Conservation (phyloP, 192 early-diverging fungal species). For the Irineochytrium annulatum region DNA sequence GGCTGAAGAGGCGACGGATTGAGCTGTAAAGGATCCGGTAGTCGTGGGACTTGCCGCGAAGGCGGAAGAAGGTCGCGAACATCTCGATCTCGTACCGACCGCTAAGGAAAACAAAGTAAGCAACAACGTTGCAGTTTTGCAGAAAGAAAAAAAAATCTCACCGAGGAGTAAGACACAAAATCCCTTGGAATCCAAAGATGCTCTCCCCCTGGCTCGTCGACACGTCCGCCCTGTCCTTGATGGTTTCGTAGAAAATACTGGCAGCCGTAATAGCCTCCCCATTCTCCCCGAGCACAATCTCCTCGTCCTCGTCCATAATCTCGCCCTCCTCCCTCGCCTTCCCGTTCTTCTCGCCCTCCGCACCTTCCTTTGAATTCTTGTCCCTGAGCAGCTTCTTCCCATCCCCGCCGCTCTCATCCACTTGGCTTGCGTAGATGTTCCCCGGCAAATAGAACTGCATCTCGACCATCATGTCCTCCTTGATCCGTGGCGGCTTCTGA, state of each 20-base stretch:
- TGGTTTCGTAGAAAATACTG: slow-evolving; percentile 78
- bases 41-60: slow-evolving; percentile 97
- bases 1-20: slow-evolving; percentile 79
- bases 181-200: slow-evolving; percentile 84
- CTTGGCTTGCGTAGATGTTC: slow-evolving; percentile 52
- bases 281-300: slow-evolving; percentile 55
- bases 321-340: slow-evolving; percentile 30
- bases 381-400: slow-evolving; percentile 35
- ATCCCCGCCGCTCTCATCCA: slow-evolving; percentile 44
- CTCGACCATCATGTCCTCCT: slow-evolving; percentile 81
- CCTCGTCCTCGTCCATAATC: slow-evolving; percentile 41
- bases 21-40: slow-evolving; percentile 90
- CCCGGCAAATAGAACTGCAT: slow-evolving; percentile 92
- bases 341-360: slow-evolving; percentile 3
- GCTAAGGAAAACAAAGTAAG: slow-evolving; percentile 37
- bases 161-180: slow-evolving; percentile 88
- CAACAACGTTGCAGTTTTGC: not conserved
- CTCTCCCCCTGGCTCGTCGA: slow-evolving; percentile 81
- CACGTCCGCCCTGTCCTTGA: slow-evolving; percentile 88
- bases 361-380: slow-evolving; percentile 28
- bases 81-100: slow-evolving; percentile 95
- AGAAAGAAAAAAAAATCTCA: slow-evolving; percentile 29
- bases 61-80: slow-evolving; percentile 82
- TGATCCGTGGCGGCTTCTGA: slow-evolving; percentile 33
- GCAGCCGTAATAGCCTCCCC: slow-evolving; percentile 69